Base-by-base conservation (phyloP, 768 basidiomycete species). In the Hericium rajendrae region DNA sequence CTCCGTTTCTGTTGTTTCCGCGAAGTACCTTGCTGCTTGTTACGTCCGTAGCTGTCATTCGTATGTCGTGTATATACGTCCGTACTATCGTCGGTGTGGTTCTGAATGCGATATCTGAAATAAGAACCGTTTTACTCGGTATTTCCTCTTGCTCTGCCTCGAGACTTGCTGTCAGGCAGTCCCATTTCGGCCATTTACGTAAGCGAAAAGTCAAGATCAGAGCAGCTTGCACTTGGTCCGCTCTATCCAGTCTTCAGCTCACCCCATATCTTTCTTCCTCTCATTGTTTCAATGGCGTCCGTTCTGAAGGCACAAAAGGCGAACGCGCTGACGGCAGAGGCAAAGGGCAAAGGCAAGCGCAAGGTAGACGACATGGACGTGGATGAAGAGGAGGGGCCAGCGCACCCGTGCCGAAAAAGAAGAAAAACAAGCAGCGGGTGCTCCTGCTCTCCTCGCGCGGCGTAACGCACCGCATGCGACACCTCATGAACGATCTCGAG, bases 401-500 rank as follows among this genome's bases (percentile, higher is more conserved):
- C 38, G 64, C 61, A 22, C 64, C 67, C 38, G 67, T 64, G 6
- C 67, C 74, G 15, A 83, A 80, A 67, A 78, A 73, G 69, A 84
- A 82, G 73, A 84, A 83, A 70, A 94, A 97, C 76, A 97, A 93
- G 79, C 95, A 99, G 76, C 83, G 94, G 60, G 94, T 97, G 6
- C 75, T 99, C 54, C 69, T 98, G 65, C 82, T 97, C 52, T 92
- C 89, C 43, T 98, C 95, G 52, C 79, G 97, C 57, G 97, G 97
- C 54, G 81, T 97, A 56, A 97, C 93, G 18, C 89, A 94, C 71
- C 82, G 97, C 26, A 97, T 97, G 94, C 76, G 97, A 61, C 97
- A 99, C 71, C 76, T 99, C 58, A 94, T 97, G 92, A 89, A 86
- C 64, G 97, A 99, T 70, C 67, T 99, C 54, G 91, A 94, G 69